Evolutionary conservation across 371 early-diverging fungal genomes (phyloP).

Genomic region (Rhizomucor miehei): DNA sequence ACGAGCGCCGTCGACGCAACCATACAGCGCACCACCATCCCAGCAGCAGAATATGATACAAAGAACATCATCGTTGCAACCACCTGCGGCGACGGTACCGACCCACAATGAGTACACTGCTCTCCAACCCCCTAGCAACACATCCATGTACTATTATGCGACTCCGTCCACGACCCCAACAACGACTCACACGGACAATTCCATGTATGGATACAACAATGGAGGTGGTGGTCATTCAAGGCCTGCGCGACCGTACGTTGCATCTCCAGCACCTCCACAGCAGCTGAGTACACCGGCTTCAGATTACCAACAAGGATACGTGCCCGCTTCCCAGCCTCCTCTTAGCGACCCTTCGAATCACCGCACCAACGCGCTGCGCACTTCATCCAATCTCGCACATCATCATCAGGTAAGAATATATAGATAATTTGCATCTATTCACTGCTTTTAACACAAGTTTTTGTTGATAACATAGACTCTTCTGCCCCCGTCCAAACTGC

Average conservation of each 20-base stretch:
- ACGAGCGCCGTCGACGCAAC: neutral
- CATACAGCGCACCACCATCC: constrained; percentile 1
- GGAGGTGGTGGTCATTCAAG: constrained; percentile 1
- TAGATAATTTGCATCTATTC: no score
- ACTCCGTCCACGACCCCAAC: constrained; percentile 20
- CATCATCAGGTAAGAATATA: constrained; percentile 2
- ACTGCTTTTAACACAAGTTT: no score
- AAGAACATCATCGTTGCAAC: constrained; percentile 1
- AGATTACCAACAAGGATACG: constrained; percentile 10
- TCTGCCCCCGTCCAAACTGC: no score
- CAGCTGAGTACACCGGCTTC: constrained; percentile 10
- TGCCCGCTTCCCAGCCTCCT: no score
- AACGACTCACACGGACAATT: constrained; percentile 13
- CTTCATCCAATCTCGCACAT: constrained; percentile 10
- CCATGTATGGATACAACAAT: constrained; percentile 6
- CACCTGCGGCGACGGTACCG: neutral
- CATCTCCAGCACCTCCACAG: constrained; percentile 11
- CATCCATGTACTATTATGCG: constrained; percentile 18
- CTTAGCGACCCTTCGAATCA: no score
- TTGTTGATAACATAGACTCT: no score
- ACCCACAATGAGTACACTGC: neutral
- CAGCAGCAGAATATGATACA: neutral
- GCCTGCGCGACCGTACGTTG: constrained; percentile 7
- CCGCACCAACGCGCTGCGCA: constrained; percentile 6
- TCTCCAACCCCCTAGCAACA: neutral